phyloP scores from a whole-genome alignment of 345 rosid species.

The Euphorbia tirucalli region DNA sequence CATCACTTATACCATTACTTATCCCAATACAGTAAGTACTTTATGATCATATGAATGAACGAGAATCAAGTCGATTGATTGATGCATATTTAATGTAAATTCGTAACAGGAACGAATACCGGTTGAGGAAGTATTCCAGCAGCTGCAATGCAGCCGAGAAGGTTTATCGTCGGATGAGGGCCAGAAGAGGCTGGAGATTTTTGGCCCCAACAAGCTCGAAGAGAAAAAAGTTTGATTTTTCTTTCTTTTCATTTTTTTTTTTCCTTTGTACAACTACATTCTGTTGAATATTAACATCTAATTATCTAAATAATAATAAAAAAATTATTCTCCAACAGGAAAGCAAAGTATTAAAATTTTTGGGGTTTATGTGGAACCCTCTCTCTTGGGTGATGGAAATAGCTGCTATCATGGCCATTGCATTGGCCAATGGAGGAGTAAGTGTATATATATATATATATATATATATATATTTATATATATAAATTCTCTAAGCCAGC shows the following conservation, averaged over 20 bases:
- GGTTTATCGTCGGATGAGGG: constrained; percentile 79
- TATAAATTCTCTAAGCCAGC: not conserved
- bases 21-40: no score
- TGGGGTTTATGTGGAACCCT: constrained; percentile 94
- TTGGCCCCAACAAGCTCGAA: constrained; percentile 94
- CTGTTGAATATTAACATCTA: not conserved
- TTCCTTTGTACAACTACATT: not conserved
- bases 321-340: constrained; percentile 41
- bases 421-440: constrained; percentile 80
- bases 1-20: no score
- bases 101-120: constrained; percentile 69
- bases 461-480: no score
- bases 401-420: constrained; percentile 89
- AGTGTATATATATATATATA: not conserved
- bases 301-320: not conserved
- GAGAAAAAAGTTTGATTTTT: constrained; percentile 49
- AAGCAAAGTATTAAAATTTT: constrained; percentile 62
- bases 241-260: not conserved
- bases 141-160: constrained; percentile 69
- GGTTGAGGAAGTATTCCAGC: constrained; percentile 81
- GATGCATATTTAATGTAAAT: no score
- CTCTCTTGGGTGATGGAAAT: constrained; percentile 94
- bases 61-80: no score
- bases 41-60: no score
- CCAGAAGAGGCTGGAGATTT: constrained; percentile 60